Conservation (phyloP, 805 yeast species). For the Nakazawaea pomicola region DNA sequence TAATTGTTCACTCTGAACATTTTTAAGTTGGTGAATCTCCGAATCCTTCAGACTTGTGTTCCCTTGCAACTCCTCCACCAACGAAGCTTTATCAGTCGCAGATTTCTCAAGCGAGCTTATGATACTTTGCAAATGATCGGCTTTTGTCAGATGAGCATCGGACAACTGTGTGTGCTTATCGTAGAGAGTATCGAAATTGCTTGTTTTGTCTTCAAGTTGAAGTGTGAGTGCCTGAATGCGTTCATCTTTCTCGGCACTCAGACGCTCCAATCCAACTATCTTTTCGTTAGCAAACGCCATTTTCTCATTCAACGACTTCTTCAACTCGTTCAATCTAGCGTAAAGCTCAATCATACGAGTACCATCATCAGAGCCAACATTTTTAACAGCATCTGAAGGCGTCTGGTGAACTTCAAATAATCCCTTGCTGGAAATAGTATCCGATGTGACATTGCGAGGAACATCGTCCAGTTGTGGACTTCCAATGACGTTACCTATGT, state of each 20-base stretch:
- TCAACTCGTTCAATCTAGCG: slow-evolving; percentile 6
- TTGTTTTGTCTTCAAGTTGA: not conserved
- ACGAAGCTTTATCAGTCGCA: not conserved
- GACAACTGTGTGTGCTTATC: not conserved
- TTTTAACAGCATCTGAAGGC: no score
- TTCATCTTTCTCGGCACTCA: not conserved
- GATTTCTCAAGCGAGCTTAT: not conserved
- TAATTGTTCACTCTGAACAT: not conserved
- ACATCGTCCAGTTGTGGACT: no score
- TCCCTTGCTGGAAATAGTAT: no score
- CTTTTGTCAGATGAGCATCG: not conserved
- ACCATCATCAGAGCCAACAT: no score
- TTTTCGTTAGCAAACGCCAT: slow-evolving; percentile 10
- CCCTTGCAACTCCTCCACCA: not conserved
- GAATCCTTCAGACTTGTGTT: not conserved
- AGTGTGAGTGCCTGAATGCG: not conserved
- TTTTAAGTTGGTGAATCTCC: not conserved
- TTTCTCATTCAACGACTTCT: slow-evolving; percentile 9
- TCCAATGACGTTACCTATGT: no score
- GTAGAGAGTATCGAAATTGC: not conserved
- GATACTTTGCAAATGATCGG: not conserved
- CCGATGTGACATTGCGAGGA: no score
- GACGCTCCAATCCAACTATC: slow-evolving; percentile 6
- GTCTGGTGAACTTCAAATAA: no score
- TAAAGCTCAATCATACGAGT: slow-evolving; percentile 3